These are phyloP conservation scores for Peniophora sp. DNA, from an alignment of 1,284 basidiomycete species.

Conservation along the genomic window DNA sequence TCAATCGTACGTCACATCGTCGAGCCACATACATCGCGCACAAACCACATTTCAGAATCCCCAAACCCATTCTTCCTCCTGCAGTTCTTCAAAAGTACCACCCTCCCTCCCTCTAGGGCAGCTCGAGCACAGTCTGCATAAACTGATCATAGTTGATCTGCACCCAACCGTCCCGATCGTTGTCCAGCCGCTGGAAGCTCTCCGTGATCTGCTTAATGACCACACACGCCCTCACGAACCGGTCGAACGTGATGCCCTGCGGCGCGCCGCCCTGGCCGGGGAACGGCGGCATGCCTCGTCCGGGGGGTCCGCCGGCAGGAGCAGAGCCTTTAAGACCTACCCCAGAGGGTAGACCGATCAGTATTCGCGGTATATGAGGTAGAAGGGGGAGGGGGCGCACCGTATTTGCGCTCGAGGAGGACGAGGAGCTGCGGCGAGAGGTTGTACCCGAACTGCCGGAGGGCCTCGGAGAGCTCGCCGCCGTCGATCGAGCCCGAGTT, in stretches of 20 bases:
- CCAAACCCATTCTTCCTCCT: too few relatives aligned
- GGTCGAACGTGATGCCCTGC: conserved; percentile 66
- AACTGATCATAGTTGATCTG: conserved; percentile 74
- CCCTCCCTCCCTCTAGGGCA: conserved; percentile 44
- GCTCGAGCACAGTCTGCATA: conserved; percentile 61
- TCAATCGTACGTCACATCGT: too few relatives aligned
- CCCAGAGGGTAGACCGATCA: conserved; percentile 10
- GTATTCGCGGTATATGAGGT: background rate
- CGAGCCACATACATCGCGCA: too few relatives aligned
- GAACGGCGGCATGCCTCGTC: conserved; percentile 1
- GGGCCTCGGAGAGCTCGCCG: conserved; percentile 54
- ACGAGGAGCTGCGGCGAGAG: conserved; percentile 55
- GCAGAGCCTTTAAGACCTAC: conserved; percentile 46
- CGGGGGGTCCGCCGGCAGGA: conserved; percentile 20
- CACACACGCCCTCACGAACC: conserved; percentile 77
- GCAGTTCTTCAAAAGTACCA: too few relatives aligned
- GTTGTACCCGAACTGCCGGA: conserved; percentile 64
- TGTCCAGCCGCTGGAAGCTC: conserved; percentile 51
- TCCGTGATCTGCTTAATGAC: conserved; percentile 73
- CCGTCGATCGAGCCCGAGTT: conserved; percentile 68
- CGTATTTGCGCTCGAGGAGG: conserved; percentile 60
- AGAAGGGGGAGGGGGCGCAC: conserved; percentile 28
- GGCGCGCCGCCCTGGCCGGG: conserved; percentile 6
- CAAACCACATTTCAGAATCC: too few relatives aligned
- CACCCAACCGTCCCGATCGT: conserved; percentile 65